A percentile compares a stretch with the other conserved stretches of the same genome.
phyloP scores from a whole-genome alignment of 2,329 filamentous ascomycete species.

The Neurospora sp. region DNA sequence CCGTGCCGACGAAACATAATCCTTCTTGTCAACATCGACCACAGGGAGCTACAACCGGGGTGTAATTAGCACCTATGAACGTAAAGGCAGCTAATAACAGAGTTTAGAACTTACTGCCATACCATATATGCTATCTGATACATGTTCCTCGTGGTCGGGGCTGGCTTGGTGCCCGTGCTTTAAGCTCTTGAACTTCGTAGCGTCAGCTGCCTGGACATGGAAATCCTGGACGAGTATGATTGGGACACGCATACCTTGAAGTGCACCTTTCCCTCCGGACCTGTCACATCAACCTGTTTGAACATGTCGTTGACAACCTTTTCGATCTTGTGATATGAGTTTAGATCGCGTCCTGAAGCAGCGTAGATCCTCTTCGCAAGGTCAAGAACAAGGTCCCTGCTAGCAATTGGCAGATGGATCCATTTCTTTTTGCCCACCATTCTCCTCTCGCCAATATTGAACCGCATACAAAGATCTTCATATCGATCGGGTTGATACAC shows the following conservation, averaged over 20 bases:
- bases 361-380: not conserved
- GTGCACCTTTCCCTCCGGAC: not conserved
- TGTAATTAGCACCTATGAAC: not conserved
- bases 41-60: not conserved
- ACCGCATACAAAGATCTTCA: not conserved
- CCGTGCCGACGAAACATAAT: not conserved
- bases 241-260: not conserved
- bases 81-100: not conserved
- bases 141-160: no score
- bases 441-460: not conserved
- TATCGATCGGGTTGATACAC: not conserved
- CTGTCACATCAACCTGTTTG: not conserved
- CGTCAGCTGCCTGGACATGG: not conserved
- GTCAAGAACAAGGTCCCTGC: not conserved
- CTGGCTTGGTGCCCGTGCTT: no score
- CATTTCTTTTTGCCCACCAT: not conserved
- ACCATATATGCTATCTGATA: not conserved
- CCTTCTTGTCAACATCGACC: conserved; percentile 2
- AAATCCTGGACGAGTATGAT: not conserved
- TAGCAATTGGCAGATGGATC: conserved; percentile 1
- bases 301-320: not conserved
- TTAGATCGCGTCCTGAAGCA: not conserved
- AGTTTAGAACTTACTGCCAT: not conserved
- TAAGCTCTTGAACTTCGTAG: not conserved
- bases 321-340: not conserved